phyloP scores from a whole-genome alignment of 1,284 basidiomycete species.

The Tylopilus sp. region DNA sequence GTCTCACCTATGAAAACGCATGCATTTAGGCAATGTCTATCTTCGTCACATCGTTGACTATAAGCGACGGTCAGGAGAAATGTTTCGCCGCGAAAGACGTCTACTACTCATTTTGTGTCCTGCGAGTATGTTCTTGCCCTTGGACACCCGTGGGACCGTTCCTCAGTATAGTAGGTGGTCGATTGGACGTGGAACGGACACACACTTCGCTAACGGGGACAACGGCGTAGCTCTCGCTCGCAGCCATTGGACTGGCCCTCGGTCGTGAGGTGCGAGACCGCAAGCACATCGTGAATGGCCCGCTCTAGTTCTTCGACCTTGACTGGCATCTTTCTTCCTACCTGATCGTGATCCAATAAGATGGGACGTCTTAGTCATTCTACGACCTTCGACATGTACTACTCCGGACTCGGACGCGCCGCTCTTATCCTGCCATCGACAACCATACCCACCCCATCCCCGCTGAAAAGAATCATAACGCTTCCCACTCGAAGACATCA shows the following conservation, averaged over 20 bases:
- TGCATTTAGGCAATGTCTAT: too few relatives aligned
- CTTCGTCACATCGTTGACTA: conserved; percentile 84
- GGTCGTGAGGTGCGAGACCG: conserved; percentile 64
- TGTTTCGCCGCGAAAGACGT: neutral
- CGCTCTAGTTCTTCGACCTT: conserved; percentile 52
- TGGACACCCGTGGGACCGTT: conserved; percentile 51
- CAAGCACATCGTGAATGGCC: conserved; percentile 52
- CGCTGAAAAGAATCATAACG: conserved; percentile 40
- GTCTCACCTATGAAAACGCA: too few relatives aligned
- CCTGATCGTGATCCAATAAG: conserved; percentile 15
- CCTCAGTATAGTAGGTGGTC: neutral
- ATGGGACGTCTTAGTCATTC: neutral
- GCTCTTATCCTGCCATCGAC: conserved; percentile 50
- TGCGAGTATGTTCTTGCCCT: conserved; percentile 70
- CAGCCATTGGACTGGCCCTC: conserved; percentile 74
- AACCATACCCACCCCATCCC: conserved; percentile 61
- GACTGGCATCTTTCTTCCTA: conserved; percentile 51
- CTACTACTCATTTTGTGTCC: conserved; percentile 62
- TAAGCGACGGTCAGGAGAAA: neutral
- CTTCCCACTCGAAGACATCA: conserved; percentile 60
- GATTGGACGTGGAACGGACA: conserved; percentile 1
- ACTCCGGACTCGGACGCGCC: conserved; percentile 28
- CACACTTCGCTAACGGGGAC: conserved; percentile 70
- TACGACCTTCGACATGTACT: conserved; percentile 14
- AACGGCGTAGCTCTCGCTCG: conserved; percentile 70